Evolutionary conservation across 768 basidiomycete genomes (phyloP).

Genomic region (Lactarius trivialis): DNA sequence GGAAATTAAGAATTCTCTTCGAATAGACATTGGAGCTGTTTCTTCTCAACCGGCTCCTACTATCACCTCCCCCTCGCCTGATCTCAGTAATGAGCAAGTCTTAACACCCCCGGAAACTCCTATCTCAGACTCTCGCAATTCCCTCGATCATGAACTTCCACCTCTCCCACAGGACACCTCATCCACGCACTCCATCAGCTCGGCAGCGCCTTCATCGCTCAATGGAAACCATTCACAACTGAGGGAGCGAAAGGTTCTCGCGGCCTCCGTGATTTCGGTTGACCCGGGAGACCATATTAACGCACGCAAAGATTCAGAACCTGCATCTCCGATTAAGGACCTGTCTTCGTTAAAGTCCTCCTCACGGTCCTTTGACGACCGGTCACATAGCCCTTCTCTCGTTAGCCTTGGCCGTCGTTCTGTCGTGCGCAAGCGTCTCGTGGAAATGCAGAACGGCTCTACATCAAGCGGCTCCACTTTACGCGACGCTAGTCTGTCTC

Average conservation of each 20-base stretch:
- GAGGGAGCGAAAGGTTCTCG: neutral
- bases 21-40: constrained; percentile 19
- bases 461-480: neutral
- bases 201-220: neutral
- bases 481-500: neutral
- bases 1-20: constrained; percentile 18
- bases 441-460: constrained; percentile 41
- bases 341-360: constrained; percentile 5
- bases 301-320: neutral
- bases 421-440: constrained; percentile 60
- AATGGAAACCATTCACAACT: too few species aligned
- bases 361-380: constrained; percentile 28
- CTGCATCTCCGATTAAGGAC: neutral
- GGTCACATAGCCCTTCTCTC: constrained; percentile 50
- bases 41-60: neutral
- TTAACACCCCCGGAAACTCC: neutral
- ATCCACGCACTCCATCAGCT: neutral
- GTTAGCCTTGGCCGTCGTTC: constrained; percentile 53
- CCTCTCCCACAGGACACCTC: neutral
- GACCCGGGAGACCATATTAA: neutral
- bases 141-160: neutral
- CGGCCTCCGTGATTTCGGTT: neutral
- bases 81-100: neutral
- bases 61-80: neutral
- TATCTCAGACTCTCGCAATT: neutral